phyloP scores from a whole-genome alignment of 768 basidiomycete species.

The Suillus decipiens region DNA sequence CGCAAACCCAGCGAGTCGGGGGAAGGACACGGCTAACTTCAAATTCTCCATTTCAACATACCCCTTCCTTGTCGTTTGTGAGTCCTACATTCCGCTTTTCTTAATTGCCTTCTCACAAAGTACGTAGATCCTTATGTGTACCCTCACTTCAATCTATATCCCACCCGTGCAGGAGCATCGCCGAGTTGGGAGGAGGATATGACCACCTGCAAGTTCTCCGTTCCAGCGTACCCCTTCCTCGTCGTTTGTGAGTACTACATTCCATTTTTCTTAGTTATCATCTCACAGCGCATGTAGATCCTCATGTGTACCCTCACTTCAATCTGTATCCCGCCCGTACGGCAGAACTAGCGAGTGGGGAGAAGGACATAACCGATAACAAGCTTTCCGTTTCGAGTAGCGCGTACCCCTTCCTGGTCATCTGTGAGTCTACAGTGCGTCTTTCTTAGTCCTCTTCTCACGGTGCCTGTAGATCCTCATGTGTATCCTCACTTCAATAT shows the following conservation, averaged over 20 bases:
- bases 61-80: slow-evolving; percentile 19
- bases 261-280: background rate
- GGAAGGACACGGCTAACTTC: background rate
- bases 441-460: slow-evolving; percentile 3
- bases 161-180: slow-evolving; percentile 5
- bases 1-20: slow-evolving; percentile 14
- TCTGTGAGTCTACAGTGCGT: slow-evolving; percentile 15
- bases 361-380: background rate
- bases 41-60: slow-evolving; percentile 10
- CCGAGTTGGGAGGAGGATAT: background rate
- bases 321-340: slow-evolving; percentile 25
- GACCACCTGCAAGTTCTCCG: background rate
- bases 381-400: slow-evolving; percentile 1
- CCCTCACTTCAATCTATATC: slow-evolving; percentile 32
- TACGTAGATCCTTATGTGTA: slow-evolving; percentile 42
- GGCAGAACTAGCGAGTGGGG: slow-evolving; percentile 14
- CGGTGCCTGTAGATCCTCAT: slow-evolving; percentile 37
- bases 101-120: slow-evolving; percentile 2
- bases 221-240: background rate
- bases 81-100: slow-evolving; percentile 1
- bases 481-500: slow-evolving; percentile 35
- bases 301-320: slow-evolving; percentile 35
- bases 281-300: slow-evolving; percentile 5
- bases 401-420: slow-evolving; percentile 17
- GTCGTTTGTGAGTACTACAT: background rate